Evolutionary conservation across 768 basidiomycete species (phyloP).

Genomic region (Rhizopogon sp.): DNA sequence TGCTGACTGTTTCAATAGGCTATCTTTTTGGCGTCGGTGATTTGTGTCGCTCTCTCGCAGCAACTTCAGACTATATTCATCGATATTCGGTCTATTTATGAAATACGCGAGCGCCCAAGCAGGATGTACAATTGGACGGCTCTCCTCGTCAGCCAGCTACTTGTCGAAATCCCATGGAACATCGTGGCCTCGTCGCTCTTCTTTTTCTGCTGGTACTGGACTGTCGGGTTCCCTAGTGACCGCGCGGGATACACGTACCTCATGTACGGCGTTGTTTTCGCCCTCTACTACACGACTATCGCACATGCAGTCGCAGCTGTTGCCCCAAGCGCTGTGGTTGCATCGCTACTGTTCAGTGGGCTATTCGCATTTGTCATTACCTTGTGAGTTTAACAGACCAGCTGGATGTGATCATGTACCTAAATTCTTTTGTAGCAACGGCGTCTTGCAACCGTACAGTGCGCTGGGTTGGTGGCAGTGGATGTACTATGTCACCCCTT

Average conservation of each 20-base stretch:
- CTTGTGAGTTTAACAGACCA: slow-evolving; percentile 33
- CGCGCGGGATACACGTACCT: slow-evolving; percentile 60
- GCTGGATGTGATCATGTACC: not conserved
- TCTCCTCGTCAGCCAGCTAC: slow-evolving; percentile 46
- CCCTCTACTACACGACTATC: slow-evolving; percentile 58
- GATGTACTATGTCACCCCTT: slow-evolving; percentile 59
- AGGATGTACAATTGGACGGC: slow-evolving; percentile 65
- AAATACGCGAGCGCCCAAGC: slow-evolving; percentile 61
- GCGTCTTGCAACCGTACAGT: slow-evolving; percentile 61
- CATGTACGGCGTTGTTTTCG: slow-evolving; percentile 47
- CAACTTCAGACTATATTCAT: slow-evolving; percentile 63
- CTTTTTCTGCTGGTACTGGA: slow-evolving; percentile 70
- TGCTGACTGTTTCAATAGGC: slow-evolving; percentile 27
- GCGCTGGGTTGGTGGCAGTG: slow-evolving; percentile 67
- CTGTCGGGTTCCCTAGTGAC: slow-evolving; percentile 51
- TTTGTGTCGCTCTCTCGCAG: slow-evolving; percentile 49
- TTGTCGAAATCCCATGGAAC: slow-evolving; percentile 60
- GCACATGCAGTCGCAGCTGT: slow-evolving; percentile 58
- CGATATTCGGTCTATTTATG: slow-evolving; percentile 51
- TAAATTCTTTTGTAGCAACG: slow-evolving; percentile 34
- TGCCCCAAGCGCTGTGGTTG: slow-evolving; percentile 55
- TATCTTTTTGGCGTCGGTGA: slow-evolving; percentile 52
- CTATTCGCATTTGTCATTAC: slow-evolving; percentile 59
- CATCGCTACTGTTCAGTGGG: slow-evolving; percentile 52
- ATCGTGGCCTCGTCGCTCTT: slow-evolving; percentile 51